These are phyloP conservation scores for Ophiocordyceps unilateralis DNA, from an alignment of 2,329 filamentous ascomycete genomes.

Conservation along the genomic window DNA sequence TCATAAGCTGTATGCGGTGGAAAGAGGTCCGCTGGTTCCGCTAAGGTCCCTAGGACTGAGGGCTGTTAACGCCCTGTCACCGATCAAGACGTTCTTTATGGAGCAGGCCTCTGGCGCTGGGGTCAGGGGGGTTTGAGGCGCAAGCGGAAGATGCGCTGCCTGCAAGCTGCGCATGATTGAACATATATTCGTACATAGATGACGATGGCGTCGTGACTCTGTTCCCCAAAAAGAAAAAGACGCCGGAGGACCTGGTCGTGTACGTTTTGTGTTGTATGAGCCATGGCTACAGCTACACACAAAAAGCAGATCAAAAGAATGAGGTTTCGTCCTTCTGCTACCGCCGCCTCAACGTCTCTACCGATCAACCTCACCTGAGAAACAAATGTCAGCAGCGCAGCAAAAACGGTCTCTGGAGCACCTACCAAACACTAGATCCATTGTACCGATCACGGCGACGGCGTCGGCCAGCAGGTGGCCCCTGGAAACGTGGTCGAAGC, in stretches of 20 bases:
- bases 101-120: conserved; percentile 43
- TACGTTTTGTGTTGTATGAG: conserved; percentile 18
- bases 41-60: conserved; percentile 60
- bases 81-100: conserved; percentile 80
- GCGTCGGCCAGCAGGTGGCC: conserved; percentile 92
- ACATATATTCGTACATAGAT: background rate
- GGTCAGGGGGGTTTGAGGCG: conserved; percentile 23
- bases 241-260: background rate
- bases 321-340: conserved; percentile 5
- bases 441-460: conserved; percentile 83
- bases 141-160: no score
- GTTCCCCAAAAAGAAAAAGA: background rate
- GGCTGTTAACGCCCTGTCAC: conserved; percentile 56
- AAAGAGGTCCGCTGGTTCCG: conserved; percentile 62
- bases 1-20: conserved; percentile 79
- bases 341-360: conserved; percentile 16
- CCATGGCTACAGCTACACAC: conserved; percentile 6
- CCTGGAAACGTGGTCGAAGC: conserved; percentile 84
- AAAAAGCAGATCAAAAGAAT: background rate
- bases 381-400: conserved; percentile 14
- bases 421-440: conserved; percentile 80
- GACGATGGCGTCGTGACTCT: background rate
- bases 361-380: conserved; percentile 42
- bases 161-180: background rate
- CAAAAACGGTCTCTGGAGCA: background rate